phyloP scores from a whole-genome alignment of 2,329 filamentous ascomycete genomes.

The Phaeosphaeriaceae sp. region DNA sequence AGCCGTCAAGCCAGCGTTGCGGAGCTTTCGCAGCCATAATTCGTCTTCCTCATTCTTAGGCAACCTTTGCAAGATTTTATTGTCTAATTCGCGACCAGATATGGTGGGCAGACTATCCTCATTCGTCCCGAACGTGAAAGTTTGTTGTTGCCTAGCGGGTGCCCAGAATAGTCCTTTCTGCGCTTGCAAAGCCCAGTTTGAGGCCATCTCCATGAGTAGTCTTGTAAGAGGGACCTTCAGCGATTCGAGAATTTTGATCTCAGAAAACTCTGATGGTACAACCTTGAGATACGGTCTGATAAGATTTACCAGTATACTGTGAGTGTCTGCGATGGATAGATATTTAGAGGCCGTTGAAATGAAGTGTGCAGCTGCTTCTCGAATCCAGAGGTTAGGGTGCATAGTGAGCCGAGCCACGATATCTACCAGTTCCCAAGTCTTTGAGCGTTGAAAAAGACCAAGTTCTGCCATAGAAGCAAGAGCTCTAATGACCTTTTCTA shows the following conservation, averaged over 20 bases:
- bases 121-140: constrained; percentile 69
- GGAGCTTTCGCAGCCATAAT: constrained; percentile 84
- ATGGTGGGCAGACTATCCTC: constrained; percentile 61
- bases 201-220: constrained; percentile 80
- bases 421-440: constrained; percentile 86
- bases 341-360: constrained; percentile 77
- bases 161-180: constrained; percentile 91
- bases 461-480: constrained; percentile 87
- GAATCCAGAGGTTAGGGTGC: constrained; percentile 95
- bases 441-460: constrained; percentile 82
- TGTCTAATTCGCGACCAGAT: constrained; percentile 62
- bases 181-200: constrained; percentile 82
- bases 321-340: constrained; percentile 78
- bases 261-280: constrained; percentile 70
- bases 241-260: constrained; percentile 77
- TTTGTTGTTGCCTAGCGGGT: constrained; percentile 70
- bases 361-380: constrained; percentile 86
- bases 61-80: constrained; percentile 66
- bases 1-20: constrained; percentile 78
- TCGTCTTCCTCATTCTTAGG: constrained; percentile 91
- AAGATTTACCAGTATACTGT: constrained; percentile 82
- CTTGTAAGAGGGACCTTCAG: constrained; percentile 82
- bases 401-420: constrained; percentile 84
- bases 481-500: constrained; percentile 87
- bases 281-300: constrained; percentile 83